Conservation (phyloP, 441 rosid species). For the Breynia disticha region DNA sequence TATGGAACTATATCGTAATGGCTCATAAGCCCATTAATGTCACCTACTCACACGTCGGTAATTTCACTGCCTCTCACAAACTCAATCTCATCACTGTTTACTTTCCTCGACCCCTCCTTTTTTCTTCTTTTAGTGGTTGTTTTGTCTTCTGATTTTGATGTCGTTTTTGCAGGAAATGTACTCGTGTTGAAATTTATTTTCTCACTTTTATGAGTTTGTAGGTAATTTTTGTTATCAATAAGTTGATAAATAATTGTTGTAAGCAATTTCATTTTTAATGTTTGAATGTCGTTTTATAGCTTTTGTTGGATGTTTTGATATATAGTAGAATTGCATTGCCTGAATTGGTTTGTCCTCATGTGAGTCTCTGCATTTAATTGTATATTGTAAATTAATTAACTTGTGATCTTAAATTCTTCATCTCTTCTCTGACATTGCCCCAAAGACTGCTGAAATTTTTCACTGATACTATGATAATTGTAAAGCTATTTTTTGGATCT, state of each 20-base stretch:
- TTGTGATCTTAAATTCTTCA: constrained; percentile 22
- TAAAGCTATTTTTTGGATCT: background rate
- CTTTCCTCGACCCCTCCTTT: background rate
- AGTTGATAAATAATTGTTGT: too few relatives aligned
- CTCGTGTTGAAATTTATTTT: constrained; percentile 90
- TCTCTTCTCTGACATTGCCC: constrained; percentile 80
- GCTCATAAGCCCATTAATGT: constrained; percentile 98
- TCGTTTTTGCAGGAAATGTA: constrained; percentile 64
- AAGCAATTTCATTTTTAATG: too few relatives aligned
- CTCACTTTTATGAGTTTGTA: constrained; percentile 86
- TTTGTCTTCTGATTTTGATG: background rate
- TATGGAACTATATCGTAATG: constrained; percentile 95
- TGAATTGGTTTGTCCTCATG: constrained; percentile 92
- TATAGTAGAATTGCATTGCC: constrained; percentile 93
- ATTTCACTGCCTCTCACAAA: constrained; percentile 87
- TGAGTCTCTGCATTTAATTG: constrained; percentile 28
- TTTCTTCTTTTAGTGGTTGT: constrained; percentile 5
- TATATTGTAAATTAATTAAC: too few relatives aligned
- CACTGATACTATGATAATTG: constrained; percentile 46
- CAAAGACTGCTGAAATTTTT: constrained; percentile 81
- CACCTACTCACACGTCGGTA: constrained; percentile 95
- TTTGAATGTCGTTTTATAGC: too few relatives aligned
- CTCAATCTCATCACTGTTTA: constrained; percentile 95
- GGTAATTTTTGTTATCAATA: constrained; percentile 33
- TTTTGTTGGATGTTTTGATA: constrained; percentile 90